Evolutionary conservation across 1,139 yeast species (phyloP).

Genomic region (Magnusiomyces ingens): DNA sequence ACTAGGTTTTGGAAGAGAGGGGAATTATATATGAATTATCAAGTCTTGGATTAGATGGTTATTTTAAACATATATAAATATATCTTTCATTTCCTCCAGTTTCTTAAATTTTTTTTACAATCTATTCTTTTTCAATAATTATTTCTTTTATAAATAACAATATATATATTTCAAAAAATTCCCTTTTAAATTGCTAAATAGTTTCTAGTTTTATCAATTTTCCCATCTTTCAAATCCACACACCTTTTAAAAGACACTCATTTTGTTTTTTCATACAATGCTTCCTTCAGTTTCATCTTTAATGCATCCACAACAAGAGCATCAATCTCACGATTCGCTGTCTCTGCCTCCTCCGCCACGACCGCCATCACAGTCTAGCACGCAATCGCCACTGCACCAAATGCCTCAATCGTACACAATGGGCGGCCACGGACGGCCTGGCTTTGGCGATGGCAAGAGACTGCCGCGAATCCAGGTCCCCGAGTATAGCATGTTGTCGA

Average conservation of each 20-base stretch:
- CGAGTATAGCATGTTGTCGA: constrained; percentile 2
- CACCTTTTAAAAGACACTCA: no score
- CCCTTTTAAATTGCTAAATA: no score
- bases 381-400: no score
- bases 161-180: no score
- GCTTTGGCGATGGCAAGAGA: neutral
- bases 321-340: no score
- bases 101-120: no score
- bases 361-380: neutral
- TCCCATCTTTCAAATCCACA: no score
- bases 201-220: no score
- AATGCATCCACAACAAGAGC: neutral
- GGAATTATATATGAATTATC: neutral
- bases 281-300: constrained; percentile 1
- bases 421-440: no score
- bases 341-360: neutral
- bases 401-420: no score
- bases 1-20: neutral
- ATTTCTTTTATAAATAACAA: no score
- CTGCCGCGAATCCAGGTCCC: constrained; percentile 5
- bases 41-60: neutral
- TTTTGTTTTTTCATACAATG: neutral
- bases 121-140: no score
- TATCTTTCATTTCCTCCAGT: neutral
- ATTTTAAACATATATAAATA: neutral